Evolutionary conservation across 805 yeast genomes (phyloP).

Genomic region (Isabelozyma pseudorhagii): DNA sequence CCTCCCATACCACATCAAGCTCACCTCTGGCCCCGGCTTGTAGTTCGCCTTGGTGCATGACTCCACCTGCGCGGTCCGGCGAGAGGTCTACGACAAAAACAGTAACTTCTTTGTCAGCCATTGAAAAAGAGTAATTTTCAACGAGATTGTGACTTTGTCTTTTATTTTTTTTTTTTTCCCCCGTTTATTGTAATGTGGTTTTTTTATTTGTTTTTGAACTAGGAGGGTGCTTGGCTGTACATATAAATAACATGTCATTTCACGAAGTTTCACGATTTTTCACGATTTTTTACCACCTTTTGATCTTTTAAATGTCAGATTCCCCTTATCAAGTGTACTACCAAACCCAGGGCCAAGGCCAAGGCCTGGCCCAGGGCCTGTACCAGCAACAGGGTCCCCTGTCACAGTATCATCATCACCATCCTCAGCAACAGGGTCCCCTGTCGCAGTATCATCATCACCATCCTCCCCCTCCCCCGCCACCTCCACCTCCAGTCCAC

Average conservation of each 20-base stretch:
- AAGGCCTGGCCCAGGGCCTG: background rate
- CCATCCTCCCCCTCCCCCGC: too few species aligned
- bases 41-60: too few species aligned
- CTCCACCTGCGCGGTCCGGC: conserved; percentile 34
- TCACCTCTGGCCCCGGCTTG: conserved; percentile 7
- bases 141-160: background rate
- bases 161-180: background rate
- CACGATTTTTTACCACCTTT: background rate
- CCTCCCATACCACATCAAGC: conserved; percentile 36
- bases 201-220: too few species aligned
- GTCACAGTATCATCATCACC: too few species aligned
- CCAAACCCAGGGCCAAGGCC: background rate
- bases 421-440: background rate
- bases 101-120: conserved; percentile 41
- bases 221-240: too few species aligned
- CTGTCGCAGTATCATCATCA: too few species aligned
- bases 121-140: conserved; percentile 3
- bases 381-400: background rate
- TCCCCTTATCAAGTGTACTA: background rate
- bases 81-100: conserved; percentile 51
- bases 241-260: too few species aligned
- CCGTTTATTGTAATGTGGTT: background rate
- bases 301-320: background rate
- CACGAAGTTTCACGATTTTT: background rate
- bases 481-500: background rate